Percentiles rank a stretch among this genome's conserved stretches.
Conservation (phyloP, 768 basidiomycete species). For the Favolaschia claudopus region DNA sequence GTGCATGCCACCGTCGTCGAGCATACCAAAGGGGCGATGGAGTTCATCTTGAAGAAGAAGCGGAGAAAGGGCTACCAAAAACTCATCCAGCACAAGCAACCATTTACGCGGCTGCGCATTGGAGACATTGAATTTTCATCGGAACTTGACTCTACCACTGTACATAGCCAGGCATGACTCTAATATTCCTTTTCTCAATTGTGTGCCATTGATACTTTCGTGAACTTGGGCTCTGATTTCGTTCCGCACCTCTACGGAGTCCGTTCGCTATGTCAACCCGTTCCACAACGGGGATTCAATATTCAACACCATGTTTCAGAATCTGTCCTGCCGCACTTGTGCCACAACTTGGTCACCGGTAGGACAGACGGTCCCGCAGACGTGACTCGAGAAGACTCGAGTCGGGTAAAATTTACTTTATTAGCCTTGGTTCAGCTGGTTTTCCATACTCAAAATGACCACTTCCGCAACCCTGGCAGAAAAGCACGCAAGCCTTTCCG, state of each 20-base stretch:
- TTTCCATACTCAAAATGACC: background rate
- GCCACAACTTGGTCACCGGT: too few relatives aligned
- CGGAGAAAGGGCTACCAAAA: constrained; percentile 97
- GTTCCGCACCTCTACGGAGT: background rate
- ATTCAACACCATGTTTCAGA: too few relatives aligned
- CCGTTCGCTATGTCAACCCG: background rate
- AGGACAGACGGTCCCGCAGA: too few relatives aligned
- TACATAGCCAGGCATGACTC: constrained; percentile 30
- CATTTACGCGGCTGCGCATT: constrained; percentile 93
- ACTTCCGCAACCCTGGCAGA: constrained; percentile 7
- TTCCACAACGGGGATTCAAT: too few relatives aligned
- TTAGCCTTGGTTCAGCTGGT: too few relatives aligned
- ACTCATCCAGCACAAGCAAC: constrained; percentile 92
- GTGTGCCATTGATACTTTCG: background rate
- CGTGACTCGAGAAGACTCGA: too few relatives aligned
- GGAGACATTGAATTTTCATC: constrained; percentile 70
- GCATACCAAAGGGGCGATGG: constrained; percentile 95
- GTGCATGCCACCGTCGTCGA: constrained; percentile 94
- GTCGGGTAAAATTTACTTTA: too few relatives aligned
- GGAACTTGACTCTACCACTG: constrained; percentile 10
- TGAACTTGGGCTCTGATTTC: background rate
- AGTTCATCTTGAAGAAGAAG: constrained; percentile 95
- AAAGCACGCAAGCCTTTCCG: constrained; percentile 23
- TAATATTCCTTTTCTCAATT: background rate
- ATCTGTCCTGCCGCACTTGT: too few relatives aligned